Conservation (phyloP, 2,329 filamentous ascomycete species). For the Neonectria sp. region DNA sequence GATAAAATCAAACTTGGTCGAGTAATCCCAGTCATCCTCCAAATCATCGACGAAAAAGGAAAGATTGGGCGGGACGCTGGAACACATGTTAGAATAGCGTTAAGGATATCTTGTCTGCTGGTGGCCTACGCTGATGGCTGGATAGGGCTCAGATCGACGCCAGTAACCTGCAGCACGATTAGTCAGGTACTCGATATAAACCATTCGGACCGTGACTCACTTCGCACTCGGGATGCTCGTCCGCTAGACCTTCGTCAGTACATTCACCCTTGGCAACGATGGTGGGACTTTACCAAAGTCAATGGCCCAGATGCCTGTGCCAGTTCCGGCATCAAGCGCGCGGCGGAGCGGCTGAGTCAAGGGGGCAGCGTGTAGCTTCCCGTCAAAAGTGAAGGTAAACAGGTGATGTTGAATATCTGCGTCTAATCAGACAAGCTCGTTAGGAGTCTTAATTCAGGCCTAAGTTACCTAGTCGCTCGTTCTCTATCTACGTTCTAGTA, state of each 20-base stretch:
- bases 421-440: not conserved
- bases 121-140: conserved; percentile 23
- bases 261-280: rapidly evolving
- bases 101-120: rapidly evolving
- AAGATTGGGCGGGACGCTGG: conserved; percentile 29
- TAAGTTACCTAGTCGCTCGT: conserved; percentile 29
- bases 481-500: conserved; percentile 15
- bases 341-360: not conserved
- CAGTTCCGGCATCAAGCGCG: conserved; percentile 25
- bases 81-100: not conserved
- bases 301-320: conserved; percentile 36
- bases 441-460: not conserved
- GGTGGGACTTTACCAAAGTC: conserved; percentile 13
- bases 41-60: conserved; percentile 32
- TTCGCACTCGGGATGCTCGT: conserved; percentile 33
- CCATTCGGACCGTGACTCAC: not conserved
- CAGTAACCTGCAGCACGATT: conserved; percentile 19
- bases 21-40: conserved; percentile 29
- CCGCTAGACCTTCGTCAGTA: conserved; percentile 15
- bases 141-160: conserved; percentile 34
- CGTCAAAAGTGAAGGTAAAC: conserved; percentile 29
- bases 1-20: conserved; percentile 31
- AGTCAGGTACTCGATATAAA: rapidly evolving
- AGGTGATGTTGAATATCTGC: conserved; percentile 36
- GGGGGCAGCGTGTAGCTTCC: conserved; percentile 16